These are phyloP conservation scores for Chytriomyces confervae DNA, from an alignment of 192 early-diverging fungal genomes.

Conservation along the genomic window DNA sequence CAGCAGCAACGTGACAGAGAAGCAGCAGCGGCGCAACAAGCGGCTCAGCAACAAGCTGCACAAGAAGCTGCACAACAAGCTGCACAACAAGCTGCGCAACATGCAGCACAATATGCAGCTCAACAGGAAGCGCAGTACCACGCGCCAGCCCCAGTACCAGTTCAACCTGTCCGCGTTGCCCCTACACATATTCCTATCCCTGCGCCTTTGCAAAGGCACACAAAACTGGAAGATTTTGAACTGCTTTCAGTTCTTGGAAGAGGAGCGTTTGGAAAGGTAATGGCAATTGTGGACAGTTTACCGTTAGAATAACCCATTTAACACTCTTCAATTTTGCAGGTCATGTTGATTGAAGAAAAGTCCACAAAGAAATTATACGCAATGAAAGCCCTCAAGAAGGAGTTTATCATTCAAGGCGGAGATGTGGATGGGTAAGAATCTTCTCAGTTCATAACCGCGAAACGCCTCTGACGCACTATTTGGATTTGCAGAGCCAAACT, in stretches of 20 bases:
- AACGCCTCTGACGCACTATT: not conserved
- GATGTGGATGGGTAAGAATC: slow-evolving; percentile 54
- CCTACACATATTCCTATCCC: no score
- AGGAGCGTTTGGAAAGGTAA: slow-evolving; percentile 93
- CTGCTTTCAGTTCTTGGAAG: slow-evolving; percentile 89
- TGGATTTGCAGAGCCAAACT: slow-evolving; percentile 38
- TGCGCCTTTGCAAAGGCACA: slow-evolving; percentile 6
- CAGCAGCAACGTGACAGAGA: slow-evolving; percentile 72
- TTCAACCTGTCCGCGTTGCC: no score
- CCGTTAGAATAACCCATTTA: not conserved
- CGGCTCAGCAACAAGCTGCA: slow-evolving; percentile 42
- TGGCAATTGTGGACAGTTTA: not conserved
- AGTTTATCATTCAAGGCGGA: slow-evolving; percentile 95
- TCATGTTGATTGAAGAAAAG: slow-evolving; percentile 95
- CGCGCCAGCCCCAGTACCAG: no score
- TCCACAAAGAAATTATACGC: slow-evolving; percentile 79
- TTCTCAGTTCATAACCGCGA: no score
- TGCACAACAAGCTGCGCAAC: slow-evolving; percentile 62
- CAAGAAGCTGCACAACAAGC: slow-evolving; percentile 85
- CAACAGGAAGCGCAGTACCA: no score
- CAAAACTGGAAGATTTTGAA: slow-evolving; percentile 54
- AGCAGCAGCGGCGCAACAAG: slow-evolving; percentile 60
- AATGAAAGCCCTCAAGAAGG: slow-evolving; percentile 94
- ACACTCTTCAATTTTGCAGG: slow-evolving; percentile 33
- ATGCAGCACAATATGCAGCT: not conserved